Evolutionary conservation across 345 rosid species (phyloP).

Genomic region (Syzygium grande): DNA sequence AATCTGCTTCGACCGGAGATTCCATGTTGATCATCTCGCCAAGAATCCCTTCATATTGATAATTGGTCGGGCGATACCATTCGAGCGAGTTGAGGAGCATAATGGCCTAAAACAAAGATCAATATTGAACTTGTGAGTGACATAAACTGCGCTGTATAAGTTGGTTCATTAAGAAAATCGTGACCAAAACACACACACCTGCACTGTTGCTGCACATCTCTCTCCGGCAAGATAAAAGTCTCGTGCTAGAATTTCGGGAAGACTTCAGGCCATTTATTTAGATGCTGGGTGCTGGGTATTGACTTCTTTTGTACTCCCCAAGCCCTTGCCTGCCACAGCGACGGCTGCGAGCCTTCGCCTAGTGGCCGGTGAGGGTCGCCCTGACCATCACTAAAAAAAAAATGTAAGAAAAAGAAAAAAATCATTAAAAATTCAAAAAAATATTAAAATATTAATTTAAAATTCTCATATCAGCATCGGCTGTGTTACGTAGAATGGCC

Average conservation of each 20-base stretch:
- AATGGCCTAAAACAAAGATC: neutral
- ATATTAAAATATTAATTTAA: too few relatives aligned
- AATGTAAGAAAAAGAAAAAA: too few relatives aligned
- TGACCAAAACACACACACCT: neutral
- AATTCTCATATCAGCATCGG: too few relatives aligned
- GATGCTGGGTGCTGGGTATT: neutral
- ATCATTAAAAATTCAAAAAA: too few relatives aligned
- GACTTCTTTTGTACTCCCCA: too few relatives aligned
- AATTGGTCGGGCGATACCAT: neutral
- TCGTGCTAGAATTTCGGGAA: neutral
- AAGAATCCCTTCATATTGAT: neutral
- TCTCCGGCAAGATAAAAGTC: neutral
- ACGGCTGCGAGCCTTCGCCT: too few relatives aligned
- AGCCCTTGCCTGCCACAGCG: too few relatives aligned
- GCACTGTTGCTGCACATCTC: neutral
- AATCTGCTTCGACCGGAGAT: neutral
- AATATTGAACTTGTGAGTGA: neutral
- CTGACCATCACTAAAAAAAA: too few relatives aligned
- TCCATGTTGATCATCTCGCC: neutral
- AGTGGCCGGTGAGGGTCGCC: too few relatives aligned
- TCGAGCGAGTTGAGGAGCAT: neutral
- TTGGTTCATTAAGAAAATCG: neutral
- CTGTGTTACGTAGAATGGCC: too few relatives aligned
- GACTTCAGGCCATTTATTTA: neutral
- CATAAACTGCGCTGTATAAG: neutral